A percentile compares a stretch with the other conserved stretches of the same genome.
Evolutionary conservation across 495 filamentous ascomycete genomes (phyloP).

Genomic region (Penicillium subrubescens): DNA sequence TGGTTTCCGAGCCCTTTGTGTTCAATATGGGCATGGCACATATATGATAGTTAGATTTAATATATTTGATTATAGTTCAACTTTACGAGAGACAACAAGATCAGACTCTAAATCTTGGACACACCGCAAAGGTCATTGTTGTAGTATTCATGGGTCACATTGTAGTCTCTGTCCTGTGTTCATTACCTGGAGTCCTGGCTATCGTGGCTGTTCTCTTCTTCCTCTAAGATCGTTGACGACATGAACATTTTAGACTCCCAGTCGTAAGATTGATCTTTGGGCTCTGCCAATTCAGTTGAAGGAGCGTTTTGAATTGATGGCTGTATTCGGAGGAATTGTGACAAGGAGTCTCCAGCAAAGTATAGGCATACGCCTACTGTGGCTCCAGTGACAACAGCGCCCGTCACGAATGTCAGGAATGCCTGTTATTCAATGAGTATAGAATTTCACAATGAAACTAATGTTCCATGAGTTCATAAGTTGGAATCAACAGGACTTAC

Average conservation of each 20-base stretch:
- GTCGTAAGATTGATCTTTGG: conserved; percentile 31
- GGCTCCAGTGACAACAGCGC: conserved; percentile 24
- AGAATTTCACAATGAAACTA: background rate
- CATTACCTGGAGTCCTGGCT: conserved; percentile 28
- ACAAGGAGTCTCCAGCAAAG: conserved; percentile 17
- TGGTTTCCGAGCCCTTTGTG: background rate
- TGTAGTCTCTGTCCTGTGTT: background rate
- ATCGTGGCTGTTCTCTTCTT: conserved; percentile 51
- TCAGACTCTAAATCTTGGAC: background rate
- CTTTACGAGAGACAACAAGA: background rate
- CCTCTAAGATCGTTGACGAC: conserved; percentile 66
- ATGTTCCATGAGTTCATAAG: background rate
- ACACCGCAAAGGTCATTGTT: background rate
- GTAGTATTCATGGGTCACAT: background rate
- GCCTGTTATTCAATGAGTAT: conserved; percentile 19
- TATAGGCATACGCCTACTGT: conserved; percentile 24
- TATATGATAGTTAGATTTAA: background rate
- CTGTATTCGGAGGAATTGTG: conserved; percentile 20
- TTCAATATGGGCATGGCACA: background rate
- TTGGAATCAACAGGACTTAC: conserved; percentile 37
- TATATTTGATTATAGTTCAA: background rate
- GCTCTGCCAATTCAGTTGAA: conserved; percentile 12
- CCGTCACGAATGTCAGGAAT: conserved; percentile 28
- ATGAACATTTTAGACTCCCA: conserved; percentile 46
- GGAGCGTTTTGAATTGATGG: conserved; percentile 10